Percentiles rank a stretch among this genome's conserved stretches.
These are phyloP conservation scores for Ochetophila trinervis DNA, from an alignment of 306 rosid genomes.

Conservation along the genomic window DNA sequence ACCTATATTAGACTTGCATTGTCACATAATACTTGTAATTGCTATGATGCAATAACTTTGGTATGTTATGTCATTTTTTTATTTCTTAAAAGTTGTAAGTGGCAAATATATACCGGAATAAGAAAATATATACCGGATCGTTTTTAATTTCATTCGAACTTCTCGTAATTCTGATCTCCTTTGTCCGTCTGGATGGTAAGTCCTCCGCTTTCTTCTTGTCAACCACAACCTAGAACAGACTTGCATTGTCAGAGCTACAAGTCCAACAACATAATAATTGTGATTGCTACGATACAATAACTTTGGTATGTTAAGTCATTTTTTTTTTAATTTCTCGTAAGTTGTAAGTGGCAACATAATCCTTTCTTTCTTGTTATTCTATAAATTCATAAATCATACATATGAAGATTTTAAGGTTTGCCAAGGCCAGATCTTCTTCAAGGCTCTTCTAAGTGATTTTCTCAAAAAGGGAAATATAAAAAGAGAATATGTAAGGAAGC, in stretches of 20 bases:
- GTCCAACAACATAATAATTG: background rate
- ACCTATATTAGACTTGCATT: too few relatives aligned
- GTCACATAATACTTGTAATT: too few relatives aligned
- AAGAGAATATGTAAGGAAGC: constrained; percentile 25
- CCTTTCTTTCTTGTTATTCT: too few relatives aligned
- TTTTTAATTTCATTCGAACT: constrained; percentile 32
- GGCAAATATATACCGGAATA: too few relatives aligned
- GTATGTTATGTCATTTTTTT: too few relatives aligned
- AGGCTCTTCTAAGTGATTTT: background rate
- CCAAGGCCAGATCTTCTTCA: background rate
- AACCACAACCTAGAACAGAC: constrained; percentile 49
- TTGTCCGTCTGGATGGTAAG: constrained; percentile 78
- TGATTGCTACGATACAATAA: background rate
- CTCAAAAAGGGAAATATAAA: constrained; percentile 16
- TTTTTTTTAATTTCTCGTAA: too few relatives aligned
- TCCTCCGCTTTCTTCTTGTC: constrained; percentile 54
- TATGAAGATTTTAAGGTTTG: too few relatives aligned
- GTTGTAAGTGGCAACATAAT: too few relatives aligned
- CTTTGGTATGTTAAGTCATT: too few relatives aligned
- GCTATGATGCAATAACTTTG: too few relatives aligned
- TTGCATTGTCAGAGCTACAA: constrained; percentile 24
- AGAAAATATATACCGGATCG: constrained; percentile 38
- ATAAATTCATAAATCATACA: background rate
- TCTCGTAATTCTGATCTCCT: constrained; percentile 55
- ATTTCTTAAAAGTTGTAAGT: too few relatives aligned